These are phyloP conservation scores for Ilyonectria mors-panacis DNA, from an alignment of 2,329 filamentous ascomycete species.

Conservation along the genomic window DNA sequence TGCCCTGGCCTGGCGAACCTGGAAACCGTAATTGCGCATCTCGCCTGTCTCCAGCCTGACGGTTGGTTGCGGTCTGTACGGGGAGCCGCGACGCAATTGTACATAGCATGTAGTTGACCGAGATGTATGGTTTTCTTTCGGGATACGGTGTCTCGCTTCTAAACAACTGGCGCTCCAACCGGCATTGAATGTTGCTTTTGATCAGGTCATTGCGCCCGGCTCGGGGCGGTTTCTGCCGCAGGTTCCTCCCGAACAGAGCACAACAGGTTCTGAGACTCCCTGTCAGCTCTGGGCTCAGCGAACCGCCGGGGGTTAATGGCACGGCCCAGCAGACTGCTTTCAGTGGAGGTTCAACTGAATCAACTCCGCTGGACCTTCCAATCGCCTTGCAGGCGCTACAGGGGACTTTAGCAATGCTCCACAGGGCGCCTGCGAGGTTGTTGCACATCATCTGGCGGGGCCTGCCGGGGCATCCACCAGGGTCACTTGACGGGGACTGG, in stretches of 20 bases:
- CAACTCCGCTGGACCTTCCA: background rate
- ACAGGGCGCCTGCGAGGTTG: slow-evolving; percentile 19
- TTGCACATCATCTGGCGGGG: slow-evolving; percentile 31
- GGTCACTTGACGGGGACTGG: background rate
- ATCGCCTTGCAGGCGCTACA: slow-evolving; percentile 6
- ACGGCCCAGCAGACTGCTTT: background rate
- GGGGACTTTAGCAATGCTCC: slow-evolving; percentile 2
- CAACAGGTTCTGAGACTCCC: slow-evolving; percentile 25
- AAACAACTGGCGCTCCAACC: background rate
- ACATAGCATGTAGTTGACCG: background rate
- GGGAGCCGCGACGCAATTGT: background rate
- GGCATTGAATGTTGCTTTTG: slow-evolving; percentile 29
- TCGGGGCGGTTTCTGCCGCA: slow-evolving; percentile 23
- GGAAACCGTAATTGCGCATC: slow-evolving; percentile 17
- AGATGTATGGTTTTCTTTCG: slow-evolving; percentile 2
- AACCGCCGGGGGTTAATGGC: background rate
- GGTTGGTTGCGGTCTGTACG: background rate
- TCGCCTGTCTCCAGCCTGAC: slow-evolving; percentile 1
- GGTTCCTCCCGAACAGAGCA: background rate
- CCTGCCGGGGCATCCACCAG: slow-evolving; percentile 22
- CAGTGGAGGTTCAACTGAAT: background rate
- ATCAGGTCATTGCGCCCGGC: slow-evolving; percentile 31
- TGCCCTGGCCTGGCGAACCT: background rate
- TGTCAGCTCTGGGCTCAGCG: background rate
- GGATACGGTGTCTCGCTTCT: background rate